These are phyloP conservation scores for Penicillium rolfsii DNA, from an alignment of 2,329 filamentous ascomycete species.

Conservation along the genomic window DNA sequence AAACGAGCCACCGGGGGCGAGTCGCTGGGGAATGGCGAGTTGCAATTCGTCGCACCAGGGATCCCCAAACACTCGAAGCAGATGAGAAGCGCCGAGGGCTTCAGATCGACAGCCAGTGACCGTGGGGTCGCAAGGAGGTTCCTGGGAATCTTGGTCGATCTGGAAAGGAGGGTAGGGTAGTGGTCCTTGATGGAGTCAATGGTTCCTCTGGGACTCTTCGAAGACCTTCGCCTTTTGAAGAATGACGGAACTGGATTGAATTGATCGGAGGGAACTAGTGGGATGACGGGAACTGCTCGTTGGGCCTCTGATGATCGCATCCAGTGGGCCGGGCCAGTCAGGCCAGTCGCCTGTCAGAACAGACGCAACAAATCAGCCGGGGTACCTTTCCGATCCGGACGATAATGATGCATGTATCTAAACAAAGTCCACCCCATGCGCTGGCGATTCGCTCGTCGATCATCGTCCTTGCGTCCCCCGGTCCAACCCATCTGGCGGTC, in stretches of 20 bases:
- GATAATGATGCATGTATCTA: slow-evolving; percentile 22
- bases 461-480: slow-evolving; percentile 24
- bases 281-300: neutral
- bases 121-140: slow-evolving; percentile 20
- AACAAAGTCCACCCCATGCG: slow-evolving; percentile 21
- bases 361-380: slow-evolving; percentile 20
- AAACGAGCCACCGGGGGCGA: slow-evolving; percentile 15
- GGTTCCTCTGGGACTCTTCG: neutral
- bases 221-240: slow-evolving; percentile 1
- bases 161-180: no score
- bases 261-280: slow-evolving; percentile 2
- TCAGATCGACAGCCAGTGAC: slow-evolving; percentile 33
- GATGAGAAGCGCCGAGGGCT: slow-evolving; percentile 33
- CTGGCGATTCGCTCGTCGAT: slow-evolving; percentile 29
- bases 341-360: slow-evolving; percentile 8
- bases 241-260: slow-evolving; percentile 8
- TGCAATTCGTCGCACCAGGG: slow-evolving; percentile 27
- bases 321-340: slow-evolving; percentile 16
- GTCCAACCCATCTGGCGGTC: slow-evolving; percentile 27
- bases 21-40: slow-evolving; percentile 17
- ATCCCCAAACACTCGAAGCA: slow-evolving; percentile 23
- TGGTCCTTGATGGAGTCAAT: neutral
- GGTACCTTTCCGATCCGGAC: slow-evolving; percentile 16
- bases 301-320: slow-evolving; percentile 9
- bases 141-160: slow-evolving; percentile 27